Percentiles rank a stretch among this genome's conserved stretches.
Evolutionary conservation across 2,329 filamentous ascomycete species (phyloP).

Genomic region (Orbilia blumenaviensis): DNA sequence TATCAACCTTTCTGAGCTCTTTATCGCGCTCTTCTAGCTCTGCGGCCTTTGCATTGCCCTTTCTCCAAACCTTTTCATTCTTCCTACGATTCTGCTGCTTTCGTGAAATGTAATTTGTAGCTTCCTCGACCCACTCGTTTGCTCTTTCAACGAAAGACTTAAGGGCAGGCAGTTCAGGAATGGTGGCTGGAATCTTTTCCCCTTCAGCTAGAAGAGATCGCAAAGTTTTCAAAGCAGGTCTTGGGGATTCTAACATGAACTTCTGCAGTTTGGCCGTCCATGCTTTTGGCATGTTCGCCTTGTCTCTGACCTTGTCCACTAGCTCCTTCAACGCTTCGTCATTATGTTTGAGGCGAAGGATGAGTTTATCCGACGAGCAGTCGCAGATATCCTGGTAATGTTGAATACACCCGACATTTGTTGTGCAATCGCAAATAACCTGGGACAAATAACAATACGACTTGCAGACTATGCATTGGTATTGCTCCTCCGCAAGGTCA

Average conservation of each 20-base stretch:
- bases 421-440: constrained; percentile 82
- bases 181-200: constrained; percentile 91
- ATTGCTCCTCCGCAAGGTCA: constrained; percentile 87
- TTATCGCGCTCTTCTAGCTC: constrained; percentile 85
- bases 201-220: constrained; percentile 87
- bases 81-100: constrained; percentile 98
- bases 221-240: constrained; percentile 84
- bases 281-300: constrained; percentile 81
- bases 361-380: constrained; percentile 58
- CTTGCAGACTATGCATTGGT: constrained; percentile 92
- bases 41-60: constrained; percentile 75
- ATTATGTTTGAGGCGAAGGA: constrained; percentile 78
- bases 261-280: constrained; percentile 93
- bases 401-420: constrained; percentile 79
- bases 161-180: constrained; percentile 82
- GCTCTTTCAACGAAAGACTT: constrained; percentile 92
- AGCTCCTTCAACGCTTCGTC: constrained; percentile 73
- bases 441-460: constrained; percentile 89
- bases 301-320: constrained; percentile 82
- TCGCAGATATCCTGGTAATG: constrained; percentile 69
- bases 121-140: constrained; percentile 97
- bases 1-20: constrained; percentile 86
- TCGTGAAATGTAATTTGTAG: constrained; percentile 92
- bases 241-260: constrained; percentile 81
- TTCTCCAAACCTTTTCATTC: constrained; percentile 86